Conservation (phyloP, 345 rosid genomes). For the Lumnitzera littorea region DNA sequence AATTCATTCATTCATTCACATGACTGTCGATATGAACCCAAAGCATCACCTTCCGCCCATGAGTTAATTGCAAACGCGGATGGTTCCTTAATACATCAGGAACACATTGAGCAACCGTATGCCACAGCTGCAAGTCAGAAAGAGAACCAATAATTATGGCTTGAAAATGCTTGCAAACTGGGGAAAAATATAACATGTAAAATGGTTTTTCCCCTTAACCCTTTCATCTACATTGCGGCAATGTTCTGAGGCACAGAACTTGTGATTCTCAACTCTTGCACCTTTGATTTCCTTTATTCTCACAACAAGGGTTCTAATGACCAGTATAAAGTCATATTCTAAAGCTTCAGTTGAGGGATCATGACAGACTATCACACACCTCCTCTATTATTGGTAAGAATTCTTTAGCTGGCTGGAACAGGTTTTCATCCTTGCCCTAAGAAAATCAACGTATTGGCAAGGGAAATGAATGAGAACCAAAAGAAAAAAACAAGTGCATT, state of each 20-base stretch:
- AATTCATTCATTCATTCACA: too few relatives aligned
- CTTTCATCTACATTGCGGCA: constrained; percentile 91
- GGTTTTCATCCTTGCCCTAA: constrained; percentile 64
- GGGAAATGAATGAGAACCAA: background rate
- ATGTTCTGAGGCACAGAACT: constrained; percentile 90
- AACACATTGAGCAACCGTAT: constrained; percentile 60
- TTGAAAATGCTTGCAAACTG: background rate
- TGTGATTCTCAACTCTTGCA: constrained; percentile 83
- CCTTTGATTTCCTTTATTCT: constrained; percentile 64
- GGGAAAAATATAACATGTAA: background rate
- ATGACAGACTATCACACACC: constrained; percentile 20
- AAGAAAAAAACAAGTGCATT: background rate
- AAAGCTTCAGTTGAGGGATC: too few relatives aligned
- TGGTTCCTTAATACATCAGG: constrained; percentile 63
- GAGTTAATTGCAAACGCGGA: constrained; percentile 69
- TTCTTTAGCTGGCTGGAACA: constrained; percentile 86
- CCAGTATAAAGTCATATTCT: constrained; percentile 23
- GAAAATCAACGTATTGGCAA: background rate
- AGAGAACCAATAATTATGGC: constrained; percentile 1
- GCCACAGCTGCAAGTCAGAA: constrained; percentile 55
- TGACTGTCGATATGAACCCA: background rate
- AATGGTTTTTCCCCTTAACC: constrained; percentile 22
- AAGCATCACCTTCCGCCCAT: constrained; percentile 46
- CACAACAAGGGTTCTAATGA: constrained; percentile 66
- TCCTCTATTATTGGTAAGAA: constrained; percentile 72